phyloP scores from a whole-genome alignment of 2,329 filamentous ascomycete genomes.

The Raffaelea arxii region DNA sequence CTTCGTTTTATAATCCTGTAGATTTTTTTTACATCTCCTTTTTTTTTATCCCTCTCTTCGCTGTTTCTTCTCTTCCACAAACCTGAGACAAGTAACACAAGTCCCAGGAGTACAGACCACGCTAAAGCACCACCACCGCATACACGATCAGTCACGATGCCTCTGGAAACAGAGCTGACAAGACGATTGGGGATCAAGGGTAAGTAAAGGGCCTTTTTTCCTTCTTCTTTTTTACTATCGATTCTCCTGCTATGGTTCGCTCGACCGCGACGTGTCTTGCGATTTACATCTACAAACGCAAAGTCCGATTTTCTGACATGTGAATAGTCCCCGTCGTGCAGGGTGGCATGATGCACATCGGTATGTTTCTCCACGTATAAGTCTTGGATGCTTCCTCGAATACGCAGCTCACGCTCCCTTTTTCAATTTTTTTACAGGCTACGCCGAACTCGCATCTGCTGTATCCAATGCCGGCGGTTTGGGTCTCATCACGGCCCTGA shows the following conservation, averaged over 20 bases:
- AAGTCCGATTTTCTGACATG: neutral
- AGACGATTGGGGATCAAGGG: slow-evolving; percentile 44
- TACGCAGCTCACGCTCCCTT: neutral
- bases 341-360: slow-evolving; percentile 57
- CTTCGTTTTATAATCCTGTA: too few species aligned
- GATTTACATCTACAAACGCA: neutral
- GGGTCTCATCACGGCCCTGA: slow-evolving; percentile 78
- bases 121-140: too few species aligned
- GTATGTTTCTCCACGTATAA: slow-evolving; percentile 4
- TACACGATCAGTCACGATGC: slow-evolving; percentile 39
- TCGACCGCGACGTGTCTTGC: too few species aligned
- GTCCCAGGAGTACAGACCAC: too few species aligned
- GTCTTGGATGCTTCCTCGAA: neutral
- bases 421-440: slow-evolving; percentile 42
- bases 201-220: slow-evolving; percentile 6
- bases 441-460: slow-evolving; percentile 66
- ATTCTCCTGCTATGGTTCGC: too few species aligned
- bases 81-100: too few species aligned
- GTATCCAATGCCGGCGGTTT: slow-evolving; percentile 76
- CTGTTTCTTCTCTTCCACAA: neutral
- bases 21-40: too few species aligned
- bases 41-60: neutral
- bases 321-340: slow-evolving; percentile 66
- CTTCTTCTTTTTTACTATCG: neutral
- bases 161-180: slow-evolving; percentile 48